Conservation (phyloP, 345 rosid genomes). For the Noccaea bulbosa region DNA sequence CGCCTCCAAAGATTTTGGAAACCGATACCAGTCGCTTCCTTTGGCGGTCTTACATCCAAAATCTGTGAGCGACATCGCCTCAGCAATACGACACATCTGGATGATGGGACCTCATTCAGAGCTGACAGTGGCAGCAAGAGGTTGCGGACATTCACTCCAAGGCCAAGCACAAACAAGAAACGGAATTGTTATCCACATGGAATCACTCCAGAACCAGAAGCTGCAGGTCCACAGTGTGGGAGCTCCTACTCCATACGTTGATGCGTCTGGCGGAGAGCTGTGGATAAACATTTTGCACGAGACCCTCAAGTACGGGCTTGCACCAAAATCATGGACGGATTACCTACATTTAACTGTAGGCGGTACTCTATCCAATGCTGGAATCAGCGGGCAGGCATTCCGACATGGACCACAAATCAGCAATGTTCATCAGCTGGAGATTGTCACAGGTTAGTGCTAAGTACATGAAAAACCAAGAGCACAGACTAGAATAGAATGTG, state of each 20-base stretch:
- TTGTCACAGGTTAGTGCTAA: slow-evolving; percentile 76
- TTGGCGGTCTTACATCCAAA: slow-evolving; percentile 80
- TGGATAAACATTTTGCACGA: slow-evolving; percentile 89
- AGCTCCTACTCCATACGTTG: slow-evolving; percentile 55
- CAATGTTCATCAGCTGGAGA: slow-evolving; percentile 88
- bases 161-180: slow-evolving; percentile 83
- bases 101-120: slow-evolving; percentile 78
- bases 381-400: slow-evolving; percentile 94
- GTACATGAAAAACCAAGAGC: background rate
- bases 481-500: slow-evolving; percentile 4
- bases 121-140: slow-evolving; percentile 91
- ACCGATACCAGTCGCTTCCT: slow-evolving; percentile 66
- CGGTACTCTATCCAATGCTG: slow-evolving; percentile 94
- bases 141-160: slow-evolving; percentile 84
- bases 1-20: slow-evolving; percentile 89
- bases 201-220: slow-evolving; percentile 55
- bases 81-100: slow-evolving; percentile 73
- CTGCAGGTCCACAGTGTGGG: slow-evolving; percentile 54
- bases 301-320: slow-evolving; percentile 71
- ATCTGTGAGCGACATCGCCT: slow-evolving; percentile 78
- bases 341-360: slow-evolving; percentile 91
- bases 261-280: slow-evolving; percentile 86
- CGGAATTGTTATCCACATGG: slow-evolving; percentile 88
- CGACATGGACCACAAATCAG: slow-evolving; percentile 96
- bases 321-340: slow-evolving; percentile 97